Evolutionary conservation across 352 stramenopile species (phyloP).

Genomic region (Phytophthora sp.): DNA sequence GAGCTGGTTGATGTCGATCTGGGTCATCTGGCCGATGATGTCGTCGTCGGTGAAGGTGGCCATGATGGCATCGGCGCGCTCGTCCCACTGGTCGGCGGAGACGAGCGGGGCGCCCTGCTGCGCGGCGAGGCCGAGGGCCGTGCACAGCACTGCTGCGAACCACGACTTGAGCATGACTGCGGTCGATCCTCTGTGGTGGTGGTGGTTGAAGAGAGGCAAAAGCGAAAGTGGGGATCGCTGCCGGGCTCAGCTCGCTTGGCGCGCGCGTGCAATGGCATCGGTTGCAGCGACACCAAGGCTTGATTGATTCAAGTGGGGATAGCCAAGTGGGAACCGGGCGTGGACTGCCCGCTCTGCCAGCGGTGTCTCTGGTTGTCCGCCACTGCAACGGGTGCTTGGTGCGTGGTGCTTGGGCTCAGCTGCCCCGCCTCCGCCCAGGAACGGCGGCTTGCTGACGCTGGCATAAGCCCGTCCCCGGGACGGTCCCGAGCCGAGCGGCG

Average conservation of each 20-base stretch:
- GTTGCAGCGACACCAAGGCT: too few relatives aligned
- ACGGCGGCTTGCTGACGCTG: too few relatives aligned
- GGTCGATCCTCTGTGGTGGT: conserved; percentile 1
- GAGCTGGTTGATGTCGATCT: conserved; percentile 84
- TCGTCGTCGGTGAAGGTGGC: conserved; percentile 28
- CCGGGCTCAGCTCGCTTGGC: background rate
- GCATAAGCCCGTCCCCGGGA: too few relatives aligned
- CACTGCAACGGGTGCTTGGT: too few relatives aligned
- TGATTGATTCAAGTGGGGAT: too few relatives aligned
- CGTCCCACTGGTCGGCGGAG: conserved; percentile 23
- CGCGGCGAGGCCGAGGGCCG: conserved; percentile 11
- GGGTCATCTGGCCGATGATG: conserved; percentile 88
- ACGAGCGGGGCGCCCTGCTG: conserved; percentile 8
- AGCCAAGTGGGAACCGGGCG: too few relatives aligned
- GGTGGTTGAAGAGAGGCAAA: conserved; percentile 13
- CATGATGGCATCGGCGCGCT: conserved; percentile 23
- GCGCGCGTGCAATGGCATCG: too few relatives aligned
- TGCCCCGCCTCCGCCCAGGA: too few relatives aligned
- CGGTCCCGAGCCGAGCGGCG: too few relatives aligned
- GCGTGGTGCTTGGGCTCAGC: too few relatives aligned
- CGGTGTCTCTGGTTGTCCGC: too few relatives aligned
- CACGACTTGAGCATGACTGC: conserved; percentile 32
- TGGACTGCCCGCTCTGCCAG: too few relatives aligned
- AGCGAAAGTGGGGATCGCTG: conserved; percentile 18
- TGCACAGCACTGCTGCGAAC: conserved; percentile 19